Evolutionary conservation across 2,329 filamentous ascomycete species (phyloP), one percentile per base, ranked within the genome.

Genomic region (Beauveria asiatica): DNA sequence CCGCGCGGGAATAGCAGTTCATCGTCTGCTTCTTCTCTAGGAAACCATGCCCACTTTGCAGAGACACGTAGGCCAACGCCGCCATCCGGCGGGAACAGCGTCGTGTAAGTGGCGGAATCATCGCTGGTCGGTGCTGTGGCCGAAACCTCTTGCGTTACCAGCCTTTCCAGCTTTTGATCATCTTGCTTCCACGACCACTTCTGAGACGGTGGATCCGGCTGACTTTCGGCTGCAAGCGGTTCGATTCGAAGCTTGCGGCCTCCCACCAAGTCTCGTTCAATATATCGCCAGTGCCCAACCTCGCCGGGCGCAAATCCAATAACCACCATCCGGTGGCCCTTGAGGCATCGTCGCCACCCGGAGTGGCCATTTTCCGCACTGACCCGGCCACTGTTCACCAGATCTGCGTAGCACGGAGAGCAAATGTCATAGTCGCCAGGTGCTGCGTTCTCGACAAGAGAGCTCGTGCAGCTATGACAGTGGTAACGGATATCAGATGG

Each of bases 381-480:
- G 63, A 97, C 86, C 50, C 83, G 84, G 9, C 83, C 81, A 0
- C 80, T 80, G 2, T 78, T 74, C 1, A 89, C 81, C 8, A 92
- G 79, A 51, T 81, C 82, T 54, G 81, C 75, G 72, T 97, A 97
- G 77, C 92, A 97, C 4, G 80, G 77, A 19, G 80, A 80, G 74
- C 92, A 97, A 52, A 96, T 83, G 66, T 97, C 90, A 71, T 94
- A 96, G 70, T 95, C 89, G n/a, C 92, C 92, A 0, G 75, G 73
- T 25, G 75, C 68, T 5, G 78, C 75, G 33, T 82, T 77, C 0
- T 76, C 67, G 3, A 79, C 71, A 3, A 78, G 74, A 7, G 67
- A 68, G 66, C 80, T 81, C 56, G 83, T 84, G 72, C 92, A 96
- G 56, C 80, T 76, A 53, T 85, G 86, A 73, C 93, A 97, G 74